phyloP scores from a whole-genome alignment of 75 land plant species.

The Selaginella moellendorffii region DNA sequence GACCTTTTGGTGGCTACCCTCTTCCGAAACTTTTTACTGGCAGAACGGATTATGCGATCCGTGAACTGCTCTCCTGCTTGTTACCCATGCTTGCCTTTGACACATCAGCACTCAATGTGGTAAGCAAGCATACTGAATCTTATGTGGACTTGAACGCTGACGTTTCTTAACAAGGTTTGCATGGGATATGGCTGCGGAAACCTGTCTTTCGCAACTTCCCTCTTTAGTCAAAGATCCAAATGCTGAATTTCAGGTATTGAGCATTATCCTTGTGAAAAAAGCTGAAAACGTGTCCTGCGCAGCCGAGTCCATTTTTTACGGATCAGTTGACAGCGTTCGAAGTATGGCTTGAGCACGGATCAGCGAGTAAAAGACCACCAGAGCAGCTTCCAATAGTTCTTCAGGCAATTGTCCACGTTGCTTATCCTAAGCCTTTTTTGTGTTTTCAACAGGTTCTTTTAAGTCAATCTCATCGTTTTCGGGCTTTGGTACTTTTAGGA shows the following conservation, averaged over 20 bases:
- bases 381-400: slow-evolving; percentile 96
- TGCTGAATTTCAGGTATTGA: slow-evolving; percentile 88
- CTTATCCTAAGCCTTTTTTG: too few species aligned
- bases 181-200: slow-evolving; percentile 99
- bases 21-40: slow-evolving; percentile 83
- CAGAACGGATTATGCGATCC: slow-evolving; percentile 89
- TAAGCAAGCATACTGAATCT: too few species aligned
- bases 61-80: slow-evolving; percentile 90
- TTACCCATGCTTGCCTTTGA: slow-evolving; percentile 69
- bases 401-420: too few species aligned
- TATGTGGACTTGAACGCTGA: not conserved
- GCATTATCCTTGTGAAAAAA: too few species aligned
- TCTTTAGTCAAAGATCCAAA: slow-evolving; percentile 48
- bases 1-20: slow-evolving; percentile 89
- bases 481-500: slow-evolving; percentile 79
- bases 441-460: slow-evolving; percentile 95
- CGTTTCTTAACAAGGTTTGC: slow-evolving; percentile 97
- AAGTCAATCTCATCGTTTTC: slow-evolving; percentile 85
- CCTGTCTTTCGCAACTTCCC: slow-evolving; percentile 78
- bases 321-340: slow-evolving; percentile 97
- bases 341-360: slow-evolving; percentile 95
- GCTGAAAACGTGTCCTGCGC: slow-evolving; percentile 9
- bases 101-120: slow-evolving; percentile 99
- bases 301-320: slow-evolving; percentile 91
- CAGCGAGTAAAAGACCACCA: slow-evolving; percentile 79